Base-by-base conservation (phyloP, 1,284 basidiomycete species). In the Peniophora sp. region DNA sequence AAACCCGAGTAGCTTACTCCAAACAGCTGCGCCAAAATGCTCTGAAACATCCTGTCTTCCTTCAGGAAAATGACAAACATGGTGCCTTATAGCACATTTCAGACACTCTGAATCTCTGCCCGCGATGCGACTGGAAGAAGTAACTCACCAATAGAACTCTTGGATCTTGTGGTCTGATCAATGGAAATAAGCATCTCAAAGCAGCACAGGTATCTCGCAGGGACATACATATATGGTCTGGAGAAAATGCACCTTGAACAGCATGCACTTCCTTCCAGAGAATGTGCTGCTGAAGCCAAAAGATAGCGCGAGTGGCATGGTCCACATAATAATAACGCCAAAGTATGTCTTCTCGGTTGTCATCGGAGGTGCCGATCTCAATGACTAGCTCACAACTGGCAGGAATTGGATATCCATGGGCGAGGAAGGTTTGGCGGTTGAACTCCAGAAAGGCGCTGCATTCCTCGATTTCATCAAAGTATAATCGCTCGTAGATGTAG, bases 261-360 rank as follows among this genome's bases (percentile, higher is more conserved):
- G 16, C 8, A 8, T 41, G 8, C 38, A n/a, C 5, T 20, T 17
- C 38, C 8, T 41, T 17, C 35, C 2, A 47, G 48, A 65, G 59
- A 10, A 71, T 56, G 43, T 48, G 52, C 3, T 55, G 36, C 5
- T 32, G 27, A 9, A 63, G 23, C 65, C 65, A 66, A 48, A 65
- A 65, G 17, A 65, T 35, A 2, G 60, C 52, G 10, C 54, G 54
- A 0, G 45, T 50, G 0, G n/a, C 9, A 32, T 61, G 57, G 48
- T 63, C 51, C 12, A 56, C 63, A 35, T 50, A 64, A 53, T 65
- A 65, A 49, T 65, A 66, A 12, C 53, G 49, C 59, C 63, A 63
- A 36, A 51, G 16, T 8, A 41, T 6, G 5, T n/a, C n/a, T 17
- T n/a, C 19, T 20, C 8, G 5, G 38, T 20, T 20, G 5, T 41